Evolutionary conservation across 441 rosid genomes (phyloP), one percentile per base, ranked within the genome.

Genomic region (Erodium texanum): DNA sequence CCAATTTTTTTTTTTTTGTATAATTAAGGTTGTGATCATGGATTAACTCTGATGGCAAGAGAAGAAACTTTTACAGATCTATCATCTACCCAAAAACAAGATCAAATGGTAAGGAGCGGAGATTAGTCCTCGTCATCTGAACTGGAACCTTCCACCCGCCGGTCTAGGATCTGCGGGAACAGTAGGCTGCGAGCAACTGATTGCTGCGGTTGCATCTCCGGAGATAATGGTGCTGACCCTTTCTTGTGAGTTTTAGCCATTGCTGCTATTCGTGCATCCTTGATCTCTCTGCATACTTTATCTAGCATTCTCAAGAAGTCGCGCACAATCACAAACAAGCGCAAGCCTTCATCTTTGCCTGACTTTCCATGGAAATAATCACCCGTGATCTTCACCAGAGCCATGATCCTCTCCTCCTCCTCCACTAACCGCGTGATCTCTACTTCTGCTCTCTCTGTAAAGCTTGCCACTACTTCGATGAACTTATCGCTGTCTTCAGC

Each of bases 291-390:
- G 86, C 99, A 95, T 1, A 79, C 95, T 80, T 92, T 92, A 70
- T 95, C 98, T 66, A 92, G 72, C 45, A 89, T 90, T 68, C 81
- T 77, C 83, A 95, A 78, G 76, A 95, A 92, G 74, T 95, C 95
- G 5, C 98, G 84, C 11, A 95, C 88, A 2, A 87, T 81, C 56
- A 65, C 69, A 78, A 95, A 95, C 76, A 95, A 74, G 41, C 94
- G 91, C 68, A 92, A 74, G 16, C 96, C 95, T 73, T 95, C 99
- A 36, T 89, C 95, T 77, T 86, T 95, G 34, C 91, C 93, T 0
- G 96, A 77, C 67, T 88, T 90, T 48, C 99, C 99, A 79, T 95
- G 98, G 85, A 94, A 94, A 72, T 92, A 94, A 76, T 92, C 97
- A 9, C 92, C 97, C 15, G 98, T 87, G 77, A 84, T 89, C 84